These are phyloP conservation scores for Astathelohania contejeani DNA, from an alignment of 371 early-diverging fungal genomes.

Conservation along the genomic window DNA sequence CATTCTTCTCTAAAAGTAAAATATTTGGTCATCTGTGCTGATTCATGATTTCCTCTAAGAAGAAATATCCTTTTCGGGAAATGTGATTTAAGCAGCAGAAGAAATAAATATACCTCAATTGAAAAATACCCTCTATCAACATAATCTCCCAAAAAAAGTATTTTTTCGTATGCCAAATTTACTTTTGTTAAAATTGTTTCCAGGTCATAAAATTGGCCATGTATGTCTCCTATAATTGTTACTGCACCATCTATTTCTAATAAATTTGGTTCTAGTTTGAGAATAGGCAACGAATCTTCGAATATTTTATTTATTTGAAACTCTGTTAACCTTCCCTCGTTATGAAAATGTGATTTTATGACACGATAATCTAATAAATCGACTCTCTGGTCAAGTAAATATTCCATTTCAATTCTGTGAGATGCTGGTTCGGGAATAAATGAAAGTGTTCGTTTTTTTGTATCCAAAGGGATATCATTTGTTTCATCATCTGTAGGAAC, in stretches of 20 bases:
- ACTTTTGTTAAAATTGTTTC: conserved; percentile 27
- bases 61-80: conserved; percentile 49
- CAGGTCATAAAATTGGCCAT: conserved; percentile 50
- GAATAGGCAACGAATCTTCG: conserved; percentile 35
- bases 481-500: no score
- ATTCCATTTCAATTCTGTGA: not conserved
- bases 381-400: not conserved
- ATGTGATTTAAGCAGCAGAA: conserved; percentile 77
- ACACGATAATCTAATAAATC: not conserved
- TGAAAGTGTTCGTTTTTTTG: no score
- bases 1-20: conserved; percentile 77
- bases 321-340: conserved; percentile 71
- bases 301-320: conserved; percentile 59
- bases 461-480: no score
- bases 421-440: no score
- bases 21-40: conserved; percentile 75
- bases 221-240: conserved; percentile 46
- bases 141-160: conserved; percentile 85
- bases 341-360: conserved; percentile 56
- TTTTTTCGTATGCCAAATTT: conserved; percentile 51
- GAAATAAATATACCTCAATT: conserved; percentile 60
- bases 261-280: conserved; percentile 46
- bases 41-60: conserved; percentile 52
- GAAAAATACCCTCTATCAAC: conserved; percentile 88
- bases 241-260: conserved; percentile 8